Percentiles rank a stretch among this genome's conserved stretches.
Conservation (phyloP, 371 early-diverging fungal genomes). For the Umbelopsis sp. region DNA sequence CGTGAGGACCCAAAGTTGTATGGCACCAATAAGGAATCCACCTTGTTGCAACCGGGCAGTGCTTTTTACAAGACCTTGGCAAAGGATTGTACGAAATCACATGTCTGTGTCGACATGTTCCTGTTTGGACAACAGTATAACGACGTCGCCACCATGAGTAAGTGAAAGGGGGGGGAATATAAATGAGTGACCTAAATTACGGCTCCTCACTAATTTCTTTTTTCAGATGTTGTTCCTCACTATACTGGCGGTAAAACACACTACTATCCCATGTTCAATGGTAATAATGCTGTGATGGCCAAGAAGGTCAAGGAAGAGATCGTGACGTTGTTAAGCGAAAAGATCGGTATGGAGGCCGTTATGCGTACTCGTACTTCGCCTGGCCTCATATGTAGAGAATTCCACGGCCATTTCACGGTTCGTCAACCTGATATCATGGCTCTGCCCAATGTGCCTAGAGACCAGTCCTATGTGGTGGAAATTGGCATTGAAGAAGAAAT, state of each 20-base stretch:
- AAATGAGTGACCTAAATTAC: neutral
- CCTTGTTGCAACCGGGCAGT: conserved; percentile 64
- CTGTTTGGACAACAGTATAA: conserved; percentile 70
- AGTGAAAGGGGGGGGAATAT: conserved; percentile 8
- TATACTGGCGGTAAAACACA: conserved; percentile 89
- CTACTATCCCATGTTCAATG: conserved; percentile 85
- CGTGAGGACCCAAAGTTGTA: conserved; percentile 32
- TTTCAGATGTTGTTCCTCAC: conserved; percentile 66
- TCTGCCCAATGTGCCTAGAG: conserved; percentile 85
- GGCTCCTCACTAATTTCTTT: neutral
- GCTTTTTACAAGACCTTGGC: conserved; percentile 86
- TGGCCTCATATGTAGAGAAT: conserved; percentile 75
- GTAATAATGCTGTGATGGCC: conserved; percentile 64
- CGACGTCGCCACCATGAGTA: conserved; percentile 83
- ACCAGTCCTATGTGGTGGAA: conserved; percentile 85
- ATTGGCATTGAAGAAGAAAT: conserved; percentile 78
- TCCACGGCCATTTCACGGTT: conserved; percentile 86
- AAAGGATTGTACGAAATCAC: conserved; percentile 72
- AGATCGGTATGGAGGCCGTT: conserved; percentile 85
- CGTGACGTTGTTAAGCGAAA: conserved; percentile 61
- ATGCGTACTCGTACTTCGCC: conserved; percentile 85
- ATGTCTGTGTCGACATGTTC: conserved; percentile 86
- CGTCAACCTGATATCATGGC: conserved; percentile 85
- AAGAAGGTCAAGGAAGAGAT: conserved; percentile 76
- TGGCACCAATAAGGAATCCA: conserved; percentile 46